Percentiles rank a stretch among this genome's conserved stretches.
Evolutionary conservation across 495 filamentous ascomycete species (phyloP).

Genomic region (Cairneyella variabilis): DNA sequence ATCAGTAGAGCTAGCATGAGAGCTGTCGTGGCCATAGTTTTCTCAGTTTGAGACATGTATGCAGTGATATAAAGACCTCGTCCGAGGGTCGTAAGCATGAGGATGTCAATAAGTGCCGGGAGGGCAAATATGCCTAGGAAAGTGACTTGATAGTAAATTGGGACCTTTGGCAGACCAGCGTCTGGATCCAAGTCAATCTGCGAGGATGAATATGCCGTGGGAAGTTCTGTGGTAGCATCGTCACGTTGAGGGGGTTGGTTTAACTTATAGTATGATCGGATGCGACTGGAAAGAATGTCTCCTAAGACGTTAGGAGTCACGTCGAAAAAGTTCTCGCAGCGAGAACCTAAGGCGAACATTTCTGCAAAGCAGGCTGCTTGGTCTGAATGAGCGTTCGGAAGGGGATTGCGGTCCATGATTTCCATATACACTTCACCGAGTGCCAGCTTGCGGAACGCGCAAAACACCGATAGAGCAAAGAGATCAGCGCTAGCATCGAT

Average conservation of each 20-base stretch:
- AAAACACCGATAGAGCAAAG: constrained; percentile 51
- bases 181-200: constrained; percentile 54
- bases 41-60: constrained; percentile 46
- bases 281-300: constrained; percentile 50
- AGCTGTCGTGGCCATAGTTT: constrained; percentile 49
- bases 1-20: constrained; percentile 55
- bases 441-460: constrained; percentile 49
- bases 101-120: constrained; percentile 56
- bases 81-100: constrained; percentile 52
- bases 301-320: constrained; percentile 52
- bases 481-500: constrained; percentile 49
- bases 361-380: constrained; percentile 60
- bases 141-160: constrained; percentile 48
- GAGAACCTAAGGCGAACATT: constrained; percentile 56
- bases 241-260: constrained; percentile 34
- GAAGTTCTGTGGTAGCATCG: constrained; percentile 19
- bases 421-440: constrained; percentile 59
- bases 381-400: constrained; percentile 52
- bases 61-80: constrained; percentile 55
- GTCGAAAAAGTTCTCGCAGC: constrained; percentile 58
- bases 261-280: constrained; percentile 44
- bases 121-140: constrained; percentile 60
- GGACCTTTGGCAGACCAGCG: constrained; percentile 39
- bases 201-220: constrained; percentile 41
- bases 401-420: constrained; percentile 55